phyloP scores from a whole-genome alignment of 2,329 filamentous ascomycete genomes.

The Venturia carpophila region DNA sequence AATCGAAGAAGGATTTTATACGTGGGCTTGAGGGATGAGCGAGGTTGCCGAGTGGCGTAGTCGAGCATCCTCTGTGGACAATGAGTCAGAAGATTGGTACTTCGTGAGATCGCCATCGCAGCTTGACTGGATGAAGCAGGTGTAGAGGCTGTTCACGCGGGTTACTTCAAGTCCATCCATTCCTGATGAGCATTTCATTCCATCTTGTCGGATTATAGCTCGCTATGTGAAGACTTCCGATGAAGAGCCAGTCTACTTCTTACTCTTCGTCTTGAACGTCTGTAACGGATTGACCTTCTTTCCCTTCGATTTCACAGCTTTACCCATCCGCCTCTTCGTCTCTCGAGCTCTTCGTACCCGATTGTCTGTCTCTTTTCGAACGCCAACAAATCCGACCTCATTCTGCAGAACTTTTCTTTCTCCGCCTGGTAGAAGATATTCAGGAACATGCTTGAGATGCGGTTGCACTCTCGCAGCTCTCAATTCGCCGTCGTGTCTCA shows the following conservation, averaged over 20 bases:
- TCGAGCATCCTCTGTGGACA: no score
- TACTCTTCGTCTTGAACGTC: constrained; percentile 54
- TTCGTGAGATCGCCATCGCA: no score
- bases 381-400: constrained; percentile 69
- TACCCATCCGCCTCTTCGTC: constrained; percentile 36
- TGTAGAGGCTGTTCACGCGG: no score
- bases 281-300: constrained; percentile 78
- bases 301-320: constrained; percentile 49
- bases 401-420: constrained; percentile 58
- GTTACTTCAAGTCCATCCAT: no score
- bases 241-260: neutral
- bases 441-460: constrained; percentile 88
- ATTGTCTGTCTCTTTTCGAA: constrained; percentile 42
- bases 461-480: constrained; percentile 75
- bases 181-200: no score
- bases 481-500: constrained; percentile 84
- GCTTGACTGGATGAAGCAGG: no score
- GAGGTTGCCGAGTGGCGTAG: neutral
- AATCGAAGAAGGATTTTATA: no score
- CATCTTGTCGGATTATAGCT: no score
- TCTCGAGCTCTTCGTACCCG: constrained; percentile 37
- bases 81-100: no score
- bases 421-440: constrained; percentile 78
- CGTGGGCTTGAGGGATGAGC: no score
- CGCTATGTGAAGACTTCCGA: no score